Evolutionary conservation across 768 basidiomycete genomes (phyloP).

Genomic region (Macrocybe gigantea): DNA sequence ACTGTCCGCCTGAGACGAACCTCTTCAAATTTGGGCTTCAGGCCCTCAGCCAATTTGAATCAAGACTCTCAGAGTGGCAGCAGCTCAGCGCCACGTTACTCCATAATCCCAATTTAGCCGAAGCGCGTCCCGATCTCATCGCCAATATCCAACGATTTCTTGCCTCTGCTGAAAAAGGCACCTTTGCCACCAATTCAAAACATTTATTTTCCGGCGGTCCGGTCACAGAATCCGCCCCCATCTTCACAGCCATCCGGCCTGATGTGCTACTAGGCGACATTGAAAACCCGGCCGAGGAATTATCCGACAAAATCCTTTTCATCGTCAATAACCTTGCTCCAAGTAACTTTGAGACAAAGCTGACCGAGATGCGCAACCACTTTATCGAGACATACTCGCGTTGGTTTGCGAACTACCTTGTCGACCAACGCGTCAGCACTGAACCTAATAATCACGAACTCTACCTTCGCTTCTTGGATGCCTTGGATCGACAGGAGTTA

Average conservation of each 20-base stretch:
- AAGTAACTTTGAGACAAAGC: slow-evolving; percentile 85
- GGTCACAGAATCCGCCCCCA: slow-evolving; percentile 38
- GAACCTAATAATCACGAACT: slow-evolving; percentile 97
- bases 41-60: slow-evolving; percentile 84
- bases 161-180: slow-evolving; percentile 40
- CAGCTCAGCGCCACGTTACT: slow-evolving; percentile 87
- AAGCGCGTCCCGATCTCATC: slow-evolving; percentile 78
- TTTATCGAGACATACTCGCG: slow-evolving; percentile 81
- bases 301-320: slow-evolving; percentile 92
- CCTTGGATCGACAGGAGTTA: slow-evolving; percentile 62
- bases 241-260: slow-evolving; percentile 76
- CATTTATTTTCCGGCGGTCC: slow-evolving; percentile 20
- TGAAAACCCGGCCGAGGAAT: slow-evolving; percentile 72
- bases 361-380: slow-evolving; percentile 77
- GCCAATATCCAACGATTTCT: slow-evolving; percentile 68
- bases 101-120: slow-evolving; percentile 80
- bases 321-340: slow-evolving; percentile 98
- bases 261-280: slow-evolving; percentile 60
- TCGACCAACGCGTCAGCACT: slow-evolving; percentile 90
- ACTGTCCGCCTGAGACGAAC: slow-evolving; percentile 86
- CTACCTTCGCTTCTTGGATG: slow-evolving; percentile 91
- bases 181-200: slow-evolving; percentile 10
- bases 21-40: slow-evolving; percentile 94
- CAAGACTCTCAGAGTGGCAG: slow-evolving; percentile 85
- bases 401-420: slow-evolving; percentile 98